A percentile compares a stretch with the other conserved stretches of the same genome.
phyloP scores from a whole-genome alignment of 495 filamentous ascomycete species.

The Penicillium crystallinum region DNA sequence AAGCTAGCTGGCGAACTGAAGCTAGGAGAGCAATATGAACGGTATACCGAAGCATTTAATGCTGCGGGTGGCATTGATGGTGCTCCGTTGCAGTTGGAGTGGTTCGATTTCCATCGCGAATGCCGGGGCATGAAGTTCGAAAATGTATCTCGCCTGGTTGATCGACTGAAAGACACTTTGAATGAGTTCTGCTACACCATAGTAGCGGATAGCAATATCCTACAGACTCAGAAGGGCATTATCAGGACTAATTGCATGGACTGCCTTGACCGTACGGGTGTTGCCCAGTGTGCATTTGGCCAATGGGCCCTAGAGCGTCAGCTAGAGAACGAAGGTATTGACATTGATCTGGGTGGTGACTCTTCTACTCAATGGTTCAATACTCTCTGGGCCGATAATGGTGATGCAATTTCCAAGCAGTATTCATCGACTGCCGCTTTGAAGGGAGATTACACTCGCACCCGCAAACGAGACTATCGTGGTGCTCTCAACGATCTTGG shows the following conservation, averaged over 20 bases:
- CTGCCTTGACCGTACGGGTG: constrained; percentile 89
- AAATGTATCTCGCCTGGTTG: constrained; percentile 74
- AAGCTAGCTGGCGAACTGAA: constrained; percentile 74
- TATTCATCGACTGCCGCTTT: constrained; percentile 88
- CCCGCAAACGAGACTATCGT: constrained; percentile 82
- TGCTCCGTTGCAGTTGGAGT: constrained; percentile 65
- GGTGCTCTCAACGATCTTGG: constrained; percentile 92
- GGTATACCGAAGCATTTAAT: constrained; percentile 57
- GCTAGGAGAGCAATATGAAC: constrained; percentile 72
- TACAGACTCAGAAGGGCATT: constrained; percentile 62
- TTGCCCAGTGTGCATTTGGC: constrained; percentile 82
- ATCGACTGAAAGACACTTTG: constrained; percentile 58
- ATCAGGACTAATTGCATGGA: constrained; percentile 96
- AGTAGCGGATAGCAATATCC: constrained; percentile 44
- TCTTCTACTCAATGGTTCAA: constrained; percentile 87
- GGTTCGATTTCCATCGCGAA: constrained; percentile 91
- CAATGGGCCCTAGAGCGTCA: constrained; percentile 71
- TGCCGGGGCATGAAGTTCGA: constrained; percentile 97
- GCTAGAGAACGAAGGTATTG: constrained; percentile 66
- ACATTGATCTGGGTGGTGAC: constrained; percentile 62
- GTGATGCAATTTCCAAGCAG: constrained; percentile 53
- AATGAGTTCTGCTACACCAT: constrained; percentile 61
- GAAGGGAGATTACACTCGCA: constrained; percentile 93
- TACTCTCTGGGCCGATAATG: constrained; percentile 92
- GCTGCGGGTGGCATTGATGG: constrained; percentile 51